Base-by-base conservation (phyloP, 1,284 basidiomycete species). In the Cutaneotrichosporon sp. region DNA sequence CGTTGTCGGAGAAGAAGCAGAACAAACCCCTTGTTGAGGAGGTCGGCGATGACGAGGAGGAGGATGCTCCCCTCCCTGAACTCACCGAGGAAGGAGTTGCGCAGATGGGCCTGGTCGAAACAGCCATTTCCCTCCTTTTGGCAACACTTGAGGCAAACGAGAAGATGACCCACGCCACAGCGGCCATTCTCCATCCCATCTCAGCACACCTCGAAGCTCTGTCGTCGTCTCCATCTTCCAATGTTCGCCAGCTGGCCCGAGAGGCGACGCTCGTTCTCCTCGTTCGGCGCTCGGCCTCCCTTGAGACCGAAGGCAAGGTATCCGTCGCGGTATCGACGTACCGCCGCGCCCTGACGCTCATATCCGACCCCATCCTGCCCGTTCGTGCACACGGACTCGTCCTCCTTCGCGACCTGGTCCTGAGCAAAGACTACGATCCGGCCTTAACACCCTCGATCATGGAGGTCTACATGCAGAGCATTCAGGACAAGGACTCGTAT, bases 401-500 rank as follows among this genome's bases (percentile, higher is more conserved):
- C 29, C 78, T 91, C 20, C 79, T 96, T n/a, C 84, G 86, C 42
- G 81, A 88, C 61, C 80, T 93, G 24, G 82, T 90, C 16, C 76
- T 63, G 12, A 38, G 79, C 5, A 75, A 77, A 8, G 58, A 49
- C 17, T 54, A 62, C 57, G 57, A 65, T 45, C 35, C 33, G 3
- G 85, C 87, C 0, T 79, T 96, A 14, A 74, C 87, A 4, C 90
- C 90, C 1, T 85, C 85, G 2, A 88, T 97, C 61, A 76, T 93
- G 39, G 88, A 89, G 41, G 86, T 97, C 46, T 93, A 96, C 69
- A 74, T 96, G 56, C 84, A 89, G 63, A 82, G 85, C 0, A 76
- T 96, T 4, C 86, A 91, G 66, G 91, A 97, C 63, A 87, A 93
- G 46, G 94, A 98, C 68, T 91, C 88, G 29, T 97, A 93, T 73